Evolutionary conservation across 2,329 filamentous ascomycete genomes (phyloP).

Genomic region (Xylaria sp.): DNA sequence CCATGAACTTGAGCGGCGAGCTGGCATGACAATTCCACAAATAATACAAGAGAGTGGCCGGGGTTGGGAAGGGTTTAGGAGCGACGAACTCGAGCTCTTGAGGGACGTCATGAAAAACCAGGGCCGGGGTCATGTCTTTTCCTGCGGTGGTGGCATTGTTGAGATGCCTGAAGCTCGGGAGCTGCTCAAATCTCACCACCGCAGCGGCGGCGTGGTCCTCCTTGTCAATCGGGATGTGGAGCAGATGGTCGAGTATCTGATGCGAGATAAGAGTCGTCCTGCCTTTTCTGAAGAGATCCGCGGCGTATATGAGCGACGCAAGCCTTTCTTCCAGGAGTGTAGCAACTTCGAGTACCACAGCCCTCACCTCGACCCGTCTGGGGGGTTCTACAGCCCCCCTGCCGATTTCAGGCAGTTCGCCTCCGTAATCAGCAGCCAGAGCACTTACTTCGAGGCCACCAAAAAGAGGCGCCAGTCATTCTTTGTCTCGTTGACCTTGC

Average conservation of each 20-base stretch:
- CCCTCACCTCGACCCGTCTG: slow-evolving; percentile 58
- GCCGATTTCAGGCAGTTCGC: slow-evolving; percentile 76
- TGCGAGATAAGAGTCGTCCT: slow-evolving; percentile 85
- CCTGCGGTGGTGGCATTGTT: slow-evolving; percentile 91
- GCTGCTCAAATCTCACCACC: slow-evolving; percentile 72
- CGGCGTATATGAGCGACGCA: slow-evolving; percentile 85
- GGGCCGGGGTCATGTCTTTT: slow-evolving; percentile 78
- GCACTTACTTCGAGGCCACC: slow-evolving; percentile 56
- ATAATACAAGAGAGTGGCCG: slow-evolving; percentile 68
- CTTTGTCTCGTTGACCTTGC: slow-evolving; percentile 89
- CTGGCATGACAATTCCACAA: slow-evolving; percentile 79
- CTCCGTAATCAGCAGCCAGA: slow-evolving; percentile 66
- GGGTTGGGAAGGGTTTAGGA: slow-evolving; percentile 89
- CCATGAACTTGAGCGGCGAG: slow-evolving; percentile 75
- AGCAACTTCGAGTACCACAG: slow-evolving; percentile 95
- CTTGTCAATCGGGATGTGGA: slow-evolving; percentile 86
- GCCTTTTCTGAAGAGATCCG: slow-evolving; percentile 93
- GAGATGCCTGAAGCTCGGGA: slow-evolving; percentile 81
- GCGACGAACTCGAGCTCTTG: slow-evolving; percentile 75
- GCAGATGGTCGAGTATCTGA: slow-evolving; percentile 85
- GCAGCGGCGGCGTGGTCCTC: slow-evolving; percentile 79
- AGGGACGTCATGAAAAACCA: slow-evolving; percentile 74
- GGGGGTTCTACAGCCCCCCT: slow-evolving; percentile 49
- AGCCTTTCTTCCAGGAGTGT: slow-evolving; percentile 88
- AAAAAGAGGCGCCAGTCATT: slow-evolving; percentile 77